phyloP scores from a whole-genome alignment of 1,284 basidiomycete genomes.

The Singerocomus rubriflavus region DNA sequence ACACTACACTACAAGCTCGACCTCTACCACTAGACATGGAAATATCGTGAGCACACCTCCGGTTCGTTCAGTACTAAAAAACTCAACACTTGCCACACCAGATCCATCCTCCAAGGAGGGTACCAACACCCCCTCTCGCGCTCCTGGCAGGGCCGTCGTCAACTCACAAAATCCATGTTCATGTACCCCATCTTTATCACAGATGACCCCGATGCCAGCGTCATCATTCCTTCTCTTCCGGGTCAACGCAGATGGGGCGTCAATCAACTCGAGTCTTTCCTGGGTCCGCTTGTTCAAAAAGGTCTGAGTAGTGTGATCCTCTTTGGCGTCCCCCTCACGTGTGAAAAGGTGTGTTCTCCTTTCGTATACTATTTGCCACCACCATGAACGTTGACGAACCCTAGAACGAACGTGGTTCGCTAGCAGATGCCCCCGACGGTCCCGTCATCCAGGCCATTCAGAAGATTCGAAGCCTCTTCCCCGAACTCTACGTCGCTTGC shows the following conservation, averaged over 20 bases:
- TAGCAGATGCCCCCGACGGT: constrained; percentile 87
- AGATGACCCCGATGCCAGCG: constrained; percentile 83
- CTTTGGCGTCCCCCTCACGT: constrained; percentile 90
- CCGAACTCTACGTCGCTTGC: constrained; percentile 81
- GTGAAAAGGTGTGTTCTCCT: constrained; percentile 64
- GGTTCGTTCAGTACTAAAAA: background rate
- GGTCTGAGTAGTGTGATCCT: constrained; percentile 92
- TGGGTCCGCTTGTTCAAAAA: constrained; percentile 85
- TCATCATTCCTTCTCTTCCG: constrained; percentile 75
- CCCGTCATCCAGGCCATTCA: constrained; percentile 93
- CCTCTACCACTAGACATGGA: constrained; percentile 17
- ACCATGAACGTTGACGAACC: background rate
- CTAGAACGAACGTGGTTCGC: constrained; percentile 80
- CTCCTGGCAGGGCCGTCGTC: constrained; percentile 75
- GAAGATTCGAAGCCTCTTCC: constrained; percentile 76
- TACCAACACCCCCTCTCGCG: constrained; percentile 89
- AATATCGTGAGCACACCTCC: constrained; percentile 24
- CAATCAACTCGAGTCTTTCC: constrained; percentile 85
- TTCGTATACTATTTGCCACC: background rate
- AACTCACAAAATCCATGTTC: constrained; percentile 86
- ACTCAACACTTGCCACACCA: constrained; percentile 16
- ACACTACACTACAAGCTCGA: background rate
- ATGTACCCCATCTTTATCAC: constrained; percentile 99
- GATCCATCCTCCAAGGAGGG: constrained; percentile 87
- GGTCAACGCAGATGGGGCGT: constrained; percentile 93